Conservation (phyloP, 2,329 filamentous ascomycete genomes). For the Pyricularia grisea region DNA sequence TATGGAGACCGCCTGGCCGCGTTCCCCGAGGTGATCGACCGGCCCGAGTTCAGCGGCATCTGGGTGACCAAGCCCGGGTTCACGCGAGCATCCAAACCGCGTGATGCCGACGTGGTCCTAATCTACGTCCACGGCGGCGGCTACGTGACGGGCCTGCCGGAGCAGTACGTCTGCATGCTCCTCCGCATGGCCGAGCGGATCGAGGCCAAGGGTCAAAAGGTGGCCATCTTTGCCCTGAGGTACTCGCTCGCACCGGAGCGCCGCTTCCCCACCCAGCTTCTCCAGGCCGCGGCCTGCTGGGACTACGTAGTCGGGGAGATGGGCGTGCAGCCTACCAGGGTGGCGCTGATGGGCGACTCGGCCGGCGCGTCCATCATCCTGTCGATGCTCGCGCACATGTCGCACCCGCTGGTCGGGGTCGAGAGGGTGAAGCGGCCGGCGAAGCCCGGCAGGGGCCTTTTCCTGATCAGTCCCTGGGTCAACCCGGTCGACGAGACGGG, state of each 20-base stretch:
- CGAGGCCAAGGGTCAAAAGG: background rate
- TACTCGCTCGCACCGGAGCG: background rate
- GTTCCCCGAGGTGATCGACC: background rate
- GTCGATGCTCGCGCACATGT: background rate
- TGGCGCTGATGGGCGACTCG: background rate
- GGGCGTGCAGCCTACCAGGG: background rate
- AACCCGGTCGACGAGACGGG: background rate
- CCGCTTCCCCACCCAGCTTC: background rate
- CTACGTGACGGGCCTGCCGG: background rate
- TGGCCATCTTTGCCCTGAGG: background rate
- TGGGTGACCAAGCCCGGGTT: conserved; percentile 3
- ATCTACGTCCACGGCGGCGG: background rate
- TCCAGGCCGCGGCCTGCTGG: background rate
- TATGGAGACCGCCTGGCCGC: background rate
- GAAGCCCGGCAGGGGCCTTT: background rate
- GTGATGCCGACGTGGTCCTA: background rate
- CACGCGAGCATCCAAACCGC: background rate
- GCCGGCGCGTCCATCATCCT: background rate
- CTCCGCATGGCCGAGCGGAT: background rate
- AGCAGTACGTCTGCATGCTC: background rate
- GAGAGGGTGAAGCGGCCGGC: background rate
- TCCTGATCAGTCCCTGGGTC: background rate
- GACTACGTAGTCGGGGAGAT: background rate
- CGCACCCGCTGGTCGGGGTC: background rate
- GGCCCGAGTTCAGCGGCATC: background rate